Conservation (phyloP, 176 grass and related monocot species). For the Rhipidocladum racemiflorum region DNA sequence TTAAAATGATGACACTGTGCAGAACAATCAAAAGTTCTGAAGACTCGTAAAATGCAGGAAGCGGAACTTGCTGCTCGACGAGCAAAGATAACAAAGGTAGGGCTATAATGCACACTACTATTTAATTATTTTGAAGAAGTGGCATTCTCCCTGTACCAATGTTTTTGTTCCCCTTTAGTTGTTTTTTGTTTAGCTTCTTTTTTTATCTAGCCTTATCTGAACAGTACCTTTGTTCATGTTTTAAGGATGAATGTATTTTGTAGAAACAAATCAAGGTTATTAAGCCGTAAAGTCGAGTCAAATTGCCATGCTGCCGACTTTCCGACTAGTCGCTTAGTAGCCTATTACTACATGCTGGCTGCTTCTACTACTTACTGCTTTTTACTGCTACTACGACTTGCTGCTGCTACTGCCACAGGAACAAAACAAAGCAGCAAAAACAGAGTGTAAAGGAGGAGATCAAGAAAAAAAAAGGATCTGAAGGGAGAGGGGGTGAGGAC, state of each 20-base stretch:
- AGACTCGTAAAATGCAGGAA: slow-evolving; percentile 88
- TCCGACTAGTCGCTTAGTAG: too few relatives aligned
- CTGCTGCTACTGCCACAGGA: too few relatives aligned
- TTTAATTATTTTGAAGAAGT: not conserved
- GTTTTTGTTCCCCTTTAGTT: slow-evolving; percentile 2
- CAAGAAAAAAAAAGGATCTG: too few relatives aligned
- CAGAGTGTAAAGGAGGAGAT: too few relatives aligned
- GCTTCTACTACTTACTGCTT: too few relatives aligned
- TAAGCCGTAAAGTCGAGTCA: too few relatives aligned
- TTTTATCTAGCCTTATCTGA: slow-evolving; percentile 3
- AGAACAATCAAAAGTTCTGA: slow-evolving; percentile 73
- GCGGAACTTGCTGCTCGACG: slow-evolving; percentile 76
- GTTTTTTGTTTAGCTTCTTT: not conserved
- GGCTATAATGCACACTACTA: not conserved
- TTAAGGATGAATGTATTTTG: not conserved
- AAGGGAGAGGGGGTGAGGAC: too few relatives aligned
- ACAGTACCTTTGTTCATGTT: slow-evolving; percentile 5
- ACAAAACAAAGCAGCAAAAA: too few relatives aligned
- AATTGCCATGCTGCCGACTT: too few relatives aligned
- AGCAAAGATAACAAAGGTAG: slow-evolving; percentile 78
- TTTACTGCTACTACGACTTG: too few relatives aligned
- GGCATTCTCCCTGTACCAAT: not conserved
- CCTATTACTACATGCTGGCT: too few relatives aligned
- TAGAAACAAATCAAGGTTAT: too few relatives aligned
- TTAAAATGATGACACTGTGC: not conserved